These are phyloP conservation scores for Solanum lycopersicoides DNA, from an alignment of 257 asterid genomes.

Conservation along the genomic window DNA sequence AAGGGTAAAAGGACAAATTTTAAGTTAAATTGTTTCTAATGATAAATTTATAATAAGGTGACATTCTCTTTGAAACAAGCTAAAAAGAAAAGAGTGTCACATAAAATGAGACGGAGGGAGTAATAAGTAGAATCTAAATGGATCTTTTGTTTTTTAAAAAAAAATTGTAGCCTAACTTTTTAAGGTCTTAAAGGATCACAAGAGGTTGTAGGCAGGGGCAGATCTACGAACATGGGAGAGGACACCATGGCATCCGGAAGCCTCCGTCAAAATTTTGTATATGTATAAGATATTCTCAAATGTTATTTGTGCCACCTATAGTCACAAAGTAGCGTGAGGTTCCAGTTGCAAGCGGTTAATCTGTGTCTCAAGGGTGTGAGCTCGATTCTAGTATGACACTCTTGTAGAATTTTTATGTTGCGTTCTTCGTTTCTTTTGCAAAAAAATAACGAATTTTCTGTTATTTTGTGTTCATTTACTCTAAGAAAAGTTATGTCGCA, in stretches of 20 bases:
- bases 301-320: neutral
- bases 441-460: too few relatives aligned
- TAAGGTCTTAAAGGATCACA: neutral
- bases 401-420: neutral
- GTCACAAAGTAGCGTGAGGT: neutral
- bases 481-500: neutral
- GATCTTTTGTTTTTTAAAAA: neutral
- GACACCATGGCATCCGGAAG: neutral
- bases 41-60: neutral
- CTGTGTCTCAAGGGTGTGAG: neutral
- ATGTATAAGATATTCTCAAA: neutral
- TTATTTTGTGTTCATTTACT: neutral
- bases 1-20: neutral
- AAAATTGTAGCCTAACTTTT: neutral
- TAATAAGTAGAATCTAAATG: neutral
- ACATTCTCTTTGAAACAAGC: neutral
- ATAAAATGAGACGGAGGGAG: neutral
- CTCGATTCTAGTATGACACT: neutral
- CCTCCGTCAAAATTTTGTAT: neutral
- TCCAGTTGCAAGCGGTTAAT: neutral
- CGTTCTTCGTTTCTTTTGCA: neutral
- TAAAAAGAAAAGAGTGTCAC: neutral
- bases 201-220: neutral
- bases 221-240: neutral
- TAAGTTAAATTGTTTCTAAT: neutral